Base-by-base conservation (phyloP, 1,284 basidiomycete species). In the Chondrostereum purpureum region DNA sequence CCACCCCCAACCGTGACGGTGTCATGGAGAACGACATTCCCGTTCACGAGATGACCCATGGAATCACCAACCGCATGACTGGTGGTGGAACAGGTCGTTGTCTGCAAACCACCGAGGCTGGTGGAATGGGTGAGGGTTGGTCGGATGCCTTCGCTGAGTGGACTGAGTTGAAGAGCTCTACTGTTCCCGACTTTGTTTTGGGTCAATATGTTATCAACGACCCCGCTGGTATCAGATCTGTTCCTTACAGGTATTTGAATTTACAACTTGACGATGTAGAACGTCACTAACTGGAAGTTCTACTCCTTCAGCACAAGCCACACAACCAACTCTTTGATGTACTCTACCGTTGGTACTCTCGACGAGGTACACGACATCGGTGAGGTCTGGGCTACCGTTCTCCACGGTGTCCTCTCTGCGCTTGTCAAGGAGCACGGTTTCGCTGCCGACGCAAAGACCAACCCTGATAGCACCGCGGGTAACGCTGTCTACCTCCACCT, bases 301-400 rank as follows among this genome's bases (percentile, higher is more conserved):
- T n/a, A 46, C 52, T 18, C 49, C 48, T 40, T 50, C 43, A 12
- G 48, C 52, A n/a, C 40, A 35, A 5, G 22, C 22, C 12, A n/a
- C 36, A 43, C 40, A 12, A 27, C 22, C 21, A 46, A 46, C 40
- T 40, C 45, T 13, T 27, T 46, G 8, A 19, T 23, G 13, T 46
- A 46, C 20, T 27, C 40, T 2, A 46, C 4, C 31, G n/a, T 46
- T 5, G 12, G 3, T 1, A 43, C 24, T n/a, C n/a, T n/a, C n/a
- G n/a, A n/a, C n/a, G n/a, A n/a, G n/a, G n/a, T n/a, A n/a, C n/a
- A n/a, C n/a, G 70, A 61, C 36, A 72, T 75, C 42, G 73, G 74
- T 23, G 69, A 75, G 52, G 66, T 73, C 42, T 75, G 73, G 74
- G 73, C 73, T 19, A 75, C 75, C 61, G 65, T 68, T 6, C 65